Percentiles rank a stretch among this genome's conserved stretches.
These are phyloP conservation scores for Xylaria palmicola DNA, from an alignment of 495 filamentous ascomycete genomes.

Conservation along the genomic window DNA sequence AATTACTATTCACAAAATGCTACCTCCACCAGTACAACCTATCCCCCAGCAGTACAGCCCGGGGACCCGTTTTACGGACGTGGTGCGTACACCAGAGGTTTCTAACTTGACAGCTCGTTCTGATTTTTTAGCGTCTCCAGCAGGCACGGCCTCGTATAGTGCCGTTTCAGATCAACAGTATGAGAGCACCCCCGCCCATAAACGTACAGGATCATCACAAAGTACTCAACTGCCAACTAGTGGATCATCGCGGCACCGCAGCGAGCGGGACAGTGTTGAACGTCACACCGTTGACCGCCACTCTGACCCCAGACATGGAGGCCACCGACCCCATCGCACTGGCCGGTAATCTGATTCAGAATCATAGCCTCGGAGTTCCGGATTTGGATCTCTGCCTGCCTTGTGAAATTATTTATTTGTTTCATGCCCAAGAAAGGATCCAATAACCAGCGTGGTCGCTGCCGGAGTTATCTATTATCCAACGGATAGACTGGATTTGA, in stretches of 20 bases:
- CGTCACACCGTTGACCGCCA: conserved; percentile 40
- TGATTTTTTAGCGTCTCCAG: conserved; percentile 54
- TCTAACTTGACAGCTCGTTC: conserved; percentile 33
- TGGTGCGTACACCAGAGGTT: conserved; percentile 46
- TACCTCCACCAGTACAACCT: conserved; percentile 27
- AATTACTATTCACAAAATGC: conserved; percentile 35
- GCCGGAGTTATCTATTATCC: conserved; percentile 33
- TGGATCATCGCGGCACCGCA: conserved; percentile 35
- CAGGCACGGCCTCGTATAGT: conserved; percentile 44
- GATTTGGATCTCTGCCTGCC: conserved; percentile 20
- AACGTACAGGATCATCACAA: conserved; percentile 28
- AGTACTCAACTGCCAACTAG: conserved; percentile 35
- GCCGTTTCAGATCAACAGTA: conserved; percentile 37
- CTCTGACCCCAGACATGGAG: too few species aligned
- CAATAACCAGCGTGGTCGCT: conserved; percentile 22
- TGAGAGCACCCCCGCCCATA: conserved; percentile 31
- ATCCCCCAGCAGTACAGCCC: conserved; percentile 36
- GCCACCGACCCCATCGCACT: conserved; percentile 28
- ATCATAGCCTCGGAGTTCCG: conserved; percentile 28
- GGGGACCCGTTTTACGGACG: conserved; percentile 51
- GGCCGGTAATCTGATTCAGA: conserved; percentile 28
- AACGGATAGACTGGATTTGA: conserved; percentile 42
- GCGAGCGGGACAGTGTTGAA: conserved; percentile 38
- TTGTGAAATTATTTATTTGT: conserved; percentile 29
- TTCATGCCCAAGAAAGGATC: conserved; percentile 35